Evolutionary conservation across 768 basidiomycete species (phyloP).

Genomic region (Phylloporus sp.): DNA sequence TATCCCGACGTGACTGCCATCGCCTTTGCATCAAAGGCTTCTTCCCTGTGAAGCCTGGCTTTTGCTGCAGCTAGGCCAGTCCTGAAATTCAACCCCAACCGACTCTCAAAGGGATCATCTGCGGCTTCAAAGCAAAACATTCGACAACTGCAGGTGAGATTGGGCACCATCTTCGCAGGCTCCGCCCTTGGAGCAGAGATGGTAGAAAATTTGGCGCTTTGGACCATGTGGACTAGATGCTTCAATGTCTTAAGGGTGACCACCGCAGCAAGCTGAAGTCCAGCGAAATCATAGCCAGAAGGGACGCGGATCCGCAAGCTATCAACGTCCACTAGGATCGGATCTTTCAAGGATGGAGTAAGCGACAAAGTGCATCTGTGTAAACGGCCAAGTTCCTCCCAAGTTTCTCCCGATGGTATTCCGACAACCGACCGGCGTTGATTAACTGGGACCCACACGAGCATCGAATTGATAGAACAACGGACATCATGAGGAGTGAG

Average conservation of each 20-base stretch:
- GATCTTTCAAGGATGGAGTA: slow-evolving; percentile 27
- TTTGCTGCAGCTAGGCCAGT: slow-evolving; percentile 68
- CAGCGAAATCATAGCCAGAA: slow-evolving; percentile 66
- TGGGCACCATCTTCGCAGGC: slow-evolving; percentile 65
- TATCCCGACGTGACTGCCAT: slow-evolving; percentile 45
- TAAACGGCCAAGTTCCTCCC: slow-evolving; percentile 72
- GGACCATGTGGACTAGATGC: slow-evolving; percentile 58
- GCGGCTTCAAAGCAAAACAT: slow-evolving; percentile 68
- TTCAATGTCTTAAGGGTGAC: slow-evolving; percentile 68
- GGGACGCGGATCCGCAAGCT: slow-evolving; percentile 76
- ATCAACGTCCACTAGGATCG: slow-evolving; percentile 53
- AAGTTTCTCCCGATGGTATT: slow-evolving; percentile 36
- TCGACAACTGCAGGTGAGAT: slow-evolving; percentile 53
- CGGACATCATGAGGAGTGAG: slow-evolving; percentile 20
- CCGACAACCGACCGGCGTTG: slow-evolving; percentile 33
- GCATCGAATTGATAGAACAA: slow-evolving; percentile 38
- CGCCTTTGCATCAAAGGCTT: slow-evolving; percentile 76
- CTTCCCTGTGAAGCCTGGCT: slow-evolving; percentile 66
- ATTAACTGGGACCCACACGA: slow-evolving; percentile 54
- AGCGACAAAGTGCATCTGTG: slow-evolving; percentile 45
- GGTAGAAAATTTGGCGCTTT: slow-evolving; percentile 44
- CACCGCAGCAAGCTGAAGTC: slow-evolving; percentile 66
- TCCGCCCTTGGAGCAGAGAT: slow-evolving; percentile 66
- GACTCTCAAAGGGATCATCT: slow-evolving; percentile 81
- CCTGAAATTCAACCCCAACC: slow-evolving; percentile 67